Conservation (phyloP, 2,329 filamentous ascomycete genomes). For the Alternaria panax region DNA sequence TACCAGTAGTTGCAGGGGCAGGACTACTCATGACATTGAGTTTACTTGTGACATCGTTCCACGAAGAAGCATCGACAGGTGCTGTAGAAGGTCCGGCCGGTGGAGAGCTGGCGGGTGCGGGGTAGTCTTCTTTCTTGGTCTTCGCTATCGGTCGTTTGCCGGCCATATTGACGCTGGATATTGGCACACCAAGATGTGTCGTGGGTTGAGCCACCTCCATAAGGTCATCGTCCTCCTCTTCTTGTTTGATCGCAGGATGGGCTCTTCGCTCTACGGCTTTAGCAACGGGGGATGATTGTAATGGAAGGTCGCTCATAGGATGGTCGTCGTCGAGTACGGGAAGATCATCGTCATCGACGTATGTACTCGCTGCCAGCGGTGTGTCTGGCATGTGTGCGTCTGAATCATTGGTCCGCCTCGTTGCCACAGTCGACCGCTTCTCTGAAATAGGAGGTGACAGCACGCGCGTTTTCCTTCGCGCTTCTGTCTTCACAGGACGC, state of each 20-base stretch:
- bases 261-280: conserved; percentile 78
- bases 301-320: conserved; percentile 80
- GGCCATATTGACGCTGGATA: conserved; percentile 81
- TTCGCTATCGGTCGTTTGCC: conserved; percentile 81
- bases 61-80: conserved; percentile 75
- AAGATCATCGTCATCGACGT: conserved; percentile 65
- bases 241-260: conserved; percentile 62
- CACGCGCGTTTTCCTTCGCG: conserved; percentile 79
- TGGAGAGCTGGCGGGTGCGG: conserved; percentile 76
- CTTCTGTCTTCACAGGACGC: conserved; percentile 74
- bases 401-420: conserved; percentile 32
- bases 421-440: conserved; percentile 39
- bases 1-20: conserved; percentile 65
- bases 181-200: conserved; percentile 67
- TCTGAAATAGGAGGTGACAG: conserved; percentile 75
- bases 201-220: conserved; percentile 85
- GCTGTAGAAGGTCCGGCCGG: conserved; percentile 68
- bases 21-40: conserved; percentile 85
- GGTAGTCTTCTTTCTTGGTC: conserved; percentile 69
- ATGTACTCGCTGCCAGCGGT: conserved; percentile 47
- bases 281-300: conserved; percentile 84
- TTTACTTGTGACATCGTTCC: conserved; percentile 86
- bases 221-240: conserved; percentile 77
- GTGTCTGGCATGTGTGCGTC: conserved; percentile 57
- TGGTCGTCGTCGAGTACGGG: conserved; percentile 69